phyloP scores from a whole-genome alignment of 1,284 basidiomycete species.

The Ceraceosorus guamensis region DNA sequence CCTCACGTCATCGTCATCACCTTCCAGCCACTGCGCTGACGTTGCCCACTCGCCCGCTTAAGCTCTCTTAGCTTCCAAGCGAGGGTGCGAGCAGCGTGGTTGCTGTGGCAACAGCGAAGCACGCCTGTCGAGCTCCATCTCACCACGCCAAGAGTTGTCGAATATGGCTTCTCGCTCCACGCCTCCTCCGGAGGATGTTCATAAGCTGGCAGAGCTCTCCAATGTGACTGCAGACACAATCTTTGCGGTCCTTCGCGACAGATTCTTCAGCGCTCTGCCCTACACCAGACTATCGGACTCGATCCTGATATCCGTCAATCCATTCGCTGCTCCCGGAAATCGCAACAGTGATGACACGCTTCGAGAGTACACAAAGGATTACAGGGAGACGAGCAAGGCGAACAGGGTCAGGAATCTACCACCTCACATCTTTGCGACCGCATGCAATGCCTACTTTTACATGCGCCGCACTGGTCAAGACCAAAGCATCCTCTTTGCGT shows the following conservation, averaged over 20 bases:
- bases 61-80: too few relatives aligned
- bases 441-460: slow-evolving; percentile 88
- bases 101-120: too few relatives aligned
- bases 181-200: slow-evolving; percentile 20
- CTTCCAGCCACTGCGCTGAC: too few relatives aligned
- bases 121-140: too few relatives aligned
- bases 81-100: too few relatives aligned
- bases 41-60: too few relatives aligned
- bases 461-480: slow-evolving; percentile 90
- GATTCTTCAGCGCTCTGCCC: slow-evolving; percentile 33
- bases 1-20: too few relatives aligned
- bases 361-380: slow-evolving; percentile 37
- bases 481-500: slow-evolving; percentile 61
- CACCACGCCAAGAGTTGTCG: too few relatives aligned
- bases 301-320: slow-evolving; percentile 42
- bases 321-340: slow-evolving; percentile 36
- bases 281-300: slow-evolving; percentile 44
- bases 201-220: slow-evolving; percentile 24
- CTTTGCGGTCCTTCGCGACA: slow-evolving; percentile 33
- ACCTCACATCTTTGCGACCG: slow-evolving; percentile 80
- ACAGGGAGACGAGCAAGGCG: slow-evolving; percentile 33
- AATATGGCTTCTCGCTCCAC: slow-evolving; percentile 14
- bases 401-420: slow-evolving; percentile 50
- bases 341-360: slow-evolving; percentile 43
- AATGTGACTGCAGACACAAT: slow-evolving; percentile 28